Conservation (phyloP, 2,329 filamentous ascomycete genomes). For the Trichoderma koningii region DNA sequence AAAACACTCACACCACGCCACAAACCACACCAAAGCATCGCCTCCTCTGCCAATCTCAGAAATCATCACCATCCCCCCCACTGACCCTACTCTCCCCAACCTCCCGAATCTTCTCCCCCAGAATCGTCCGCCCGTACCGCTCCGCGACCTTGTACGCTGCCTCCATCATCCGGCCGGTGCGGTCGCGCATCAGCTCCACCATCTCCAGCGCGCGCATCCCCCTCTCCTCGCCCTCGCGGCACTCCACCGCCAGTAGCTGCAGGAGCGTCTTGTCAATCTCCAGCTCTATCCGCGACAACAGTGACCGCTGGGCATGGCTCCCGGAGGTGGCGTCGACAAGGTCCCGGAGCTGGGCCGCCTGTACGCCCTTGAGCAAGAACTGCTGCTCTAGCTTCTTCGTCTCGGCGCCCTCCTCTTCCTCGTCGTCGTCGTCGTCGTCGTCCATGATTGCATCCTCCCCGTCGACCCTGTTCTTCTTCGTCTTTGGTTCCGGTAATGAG, state of each 20-base stretch:
- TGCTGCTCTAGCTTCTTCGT: constrained; percentile 72
- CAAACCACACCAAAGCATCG: not conserved
- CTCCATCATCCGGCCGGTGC: constrained; percentile 85
- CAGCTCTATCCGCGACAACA: constrained; percentile 71
- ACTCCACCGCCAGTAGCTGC: constrained; percentile 86
- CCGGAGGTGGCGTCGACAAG: constrained; percentile 66
- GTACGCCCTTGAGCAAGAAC: constrained; percentile 73
- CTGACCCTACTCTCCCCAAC: constrained; percentile 70
- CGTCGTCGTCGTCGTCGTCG: constrained; percentile 36
- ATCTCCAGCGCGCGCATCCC: constrained; percentile 95
- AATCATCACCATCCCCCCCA: constrained; percentile 56
- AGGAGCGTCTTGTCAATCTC: constrained; percentile 89
- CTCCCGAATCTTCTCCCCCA: constrained; percentile 90
- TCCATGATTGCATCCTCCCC: constrained; percentile 19
- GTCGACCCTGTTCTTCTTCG: constrained; percentile 36
- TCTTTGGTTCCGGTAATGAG: constrained; percentile 47
- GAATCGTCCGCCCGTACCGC: constrained; percentile 75
- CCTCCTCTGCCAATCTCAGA: not conserved
- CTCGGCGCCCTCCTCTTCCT: constrained; percentile 46
- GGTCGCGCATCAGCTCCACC: constrained; percentile 81
- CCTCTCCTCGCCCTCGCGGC: constrained; percentile 85
- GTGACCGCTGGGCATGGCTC: constrained; percentile 61
- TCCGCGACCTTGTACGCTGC: constrained; percentile 87
- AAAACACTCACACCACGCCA: not conserved
- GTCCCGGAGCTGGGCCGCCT: constrained; percentile 74